Base-by-base conservation (phyloP, 352 stramenopile genomes). In the Phytophthora sojae region DNA sequence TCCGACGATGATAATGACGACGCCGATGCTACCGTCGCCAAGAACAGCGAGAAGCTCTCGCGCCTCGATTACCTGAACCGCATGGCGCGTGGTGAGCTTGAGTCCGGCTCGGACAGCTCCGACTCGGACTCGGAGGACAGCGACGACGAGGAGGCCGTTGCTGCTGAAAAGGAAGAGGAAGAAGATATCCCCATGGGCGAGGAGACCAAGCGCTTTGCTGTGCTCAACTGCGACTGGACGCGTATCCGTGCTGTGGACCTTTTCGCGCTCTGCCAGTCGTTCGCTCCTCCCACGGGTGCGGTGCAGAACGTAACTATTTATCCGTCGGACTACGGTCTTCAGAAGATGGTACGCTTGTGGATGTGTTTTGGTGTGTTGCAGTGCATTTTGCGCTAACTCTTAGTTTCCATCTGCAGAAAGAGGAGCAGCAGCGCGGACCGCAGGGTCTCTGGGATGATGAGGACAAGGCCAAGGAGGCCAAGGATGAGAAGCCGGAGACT, bases 141-240 rank as follows among this genome's bases (percentile, higher is more conserved):
- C 14, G 77, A 86, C 9, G 80, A 83, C 37, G 74, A 82, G 49
- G 79, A 91, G 2, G 70, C 42, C 0, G 69, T 83, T 21, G 80
- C 76, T 12, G 77, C 69, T 39, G 32, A 83, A 6, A 57, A 81
- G n/a, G 69, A 86, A 0, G 76, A 90, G 64, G 71, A 87, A 30
- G 88, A 95, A 61, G 86, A 96, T 37, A 95, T 95, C 56, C 90
- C 85, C 7, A 72, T 96, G 39, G 90, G 86, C 35, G 91, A 94
- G 3, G 88, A 91, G 54, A 98, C 94, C 11, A 94, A 86, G 56
- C 86, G 88, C 17, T 93, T 99, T 45, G 97, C 96, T 0, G 83
- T 99, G 21, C 88, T 97, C 55, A 99, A 99, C 79, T 96, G 97
- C 65, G 97, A 99, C 83, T 99, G 98, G 98, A 90, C 94, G 39